A percentile compares a stretch with the other conserved stretches of the same genome.
Conservation (phyloP, 139 green algal genomes). For the Picochlorum sp. region DNA sequence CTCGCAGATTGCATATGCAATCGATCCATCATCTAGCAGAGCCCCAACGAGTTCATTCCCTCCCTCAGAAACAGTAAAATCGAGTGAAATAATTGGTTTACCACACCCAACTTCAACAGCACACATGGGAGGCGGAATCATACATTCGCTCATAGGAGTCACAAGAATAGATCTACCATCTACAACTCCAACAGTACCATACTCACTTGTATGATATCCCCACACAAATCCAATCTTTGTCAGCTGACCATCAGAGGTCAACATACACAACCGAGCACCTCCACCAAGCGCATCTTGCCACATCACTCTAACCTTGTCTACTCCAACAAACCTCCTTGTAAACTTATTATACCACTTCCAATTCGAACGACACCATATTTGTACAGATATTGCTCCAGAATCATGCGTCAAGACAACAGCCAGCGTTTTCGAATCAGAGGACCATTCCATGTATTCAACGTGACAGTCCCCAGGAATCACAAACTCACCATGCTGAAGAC, state of each 20-base stretch:
- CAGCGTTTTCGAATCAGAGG: conserved; percentile 71
- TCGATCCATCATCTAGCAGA: conserved; percentile 42
- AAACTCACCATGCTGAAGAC: conserved; percentile 77
- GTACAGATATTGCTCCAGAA: conserved; percentile 23
- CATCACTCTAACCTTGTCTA: neutral
- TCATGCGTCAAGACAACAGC: conserved; percentile 41
- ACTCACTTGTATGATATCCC: conserved; percentile 30
- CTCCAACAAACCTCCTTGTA: conserved; percentile 38
- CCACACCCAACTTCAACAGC: conserved; percentile 36
- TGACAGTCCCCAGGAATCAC: conserved; percentile 32
- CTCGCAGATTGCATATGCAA: conserved; percentile 35
- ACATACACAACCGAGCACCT: conserved; percentile 35
- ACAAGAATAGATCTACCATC: conserved; percentile 69
- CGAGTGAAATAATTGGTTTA: conserved; percentile 26
- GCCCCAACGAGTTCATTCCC: conserved; percentile 11
- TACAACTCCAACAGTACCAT: conserved; percentile 73
- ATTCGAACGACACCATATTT: conserved; percentile 90
- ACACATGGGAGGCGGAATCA: conserved; percentile 82
- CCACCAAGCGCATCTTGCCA: neutral
- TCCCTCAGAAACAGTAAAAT: conserved; percentile 9
- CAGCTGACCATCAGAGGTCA: conserved; percentile 12
- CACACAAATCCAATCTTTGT: conserved; percentile 17
- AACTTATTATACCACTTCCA: conserved; percentile 94
- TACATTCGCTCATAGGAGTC: conserved; percentile 57
- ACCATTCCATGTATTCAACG: conserved; percentile 55